phyloP scores from a whole-genome alignment of 345 rosid genomes.

The Camelina neglecta region DNA sequence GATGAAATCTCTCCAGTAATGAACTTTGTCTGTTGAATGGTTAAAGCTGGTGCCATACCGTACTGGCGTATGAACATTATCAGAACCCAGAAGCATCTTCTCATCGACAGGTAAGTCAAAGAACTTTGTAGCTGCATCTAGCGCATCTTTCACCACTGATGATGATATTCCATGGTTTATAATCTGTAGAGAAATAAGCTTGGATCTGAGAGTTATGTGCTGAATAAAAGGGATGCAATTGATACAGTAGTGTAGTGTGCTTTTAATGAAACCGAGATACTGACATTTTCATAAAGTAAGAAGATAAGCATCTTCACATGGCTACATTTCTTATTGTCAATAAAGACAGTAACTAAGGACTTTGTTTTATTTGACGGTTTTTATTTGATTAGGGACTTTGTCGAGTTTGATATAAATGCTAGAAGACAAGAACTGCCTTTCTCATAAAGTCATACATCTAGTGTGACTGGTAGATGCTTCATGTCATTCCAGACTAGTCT shows the following conservation, averaged over 20 bases:
- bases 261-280: constrained; percentile 9
- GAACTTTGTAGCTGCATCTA: constrained; percentile 54
- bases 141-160: constrained; percentile 46
- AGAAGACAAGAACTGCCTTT: constrained; percentile 15
- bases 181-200: constrained; percentile 44
- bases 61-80: constrained; percentile 51
- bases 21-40: constrained; percentile 53
- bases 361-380: background rate
- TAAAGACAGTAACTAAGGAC: constrained; percentile 28
- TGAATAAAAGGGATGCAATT: background rate
- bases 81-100: constrained; percentile 55
- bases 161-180: constrained; percentile 59
- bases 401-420: constrained; percentile 22
- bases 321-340: background rate
- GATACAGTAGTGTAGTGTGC: constrained; percentile 5
- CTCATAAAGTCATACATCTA: constrained; percentile 3
- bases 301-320: constrained; percentile 21
- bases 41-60: constrained; percentile 68
- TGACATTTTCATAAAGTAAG: constrained; percentile 1
- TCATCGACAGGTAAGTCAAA: constrained; percentile 60
- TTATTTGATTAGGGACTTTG: constrained; percentile 8
- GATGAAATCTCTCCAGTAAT: constrained; percentile 72
- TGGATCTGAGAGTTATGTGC: constrained; percentile 14
- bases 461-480: background rate
- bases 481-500: constrained; percentile 11